Percentiles rank a stretch among this genome's conserved stretches.
These are phyloP conservation scores for Zelopaecilomyces penicillatus DNA, from an alignment of 2,329 filamentous ascomycete genomes.

Conservation along the genomic window DNA sequence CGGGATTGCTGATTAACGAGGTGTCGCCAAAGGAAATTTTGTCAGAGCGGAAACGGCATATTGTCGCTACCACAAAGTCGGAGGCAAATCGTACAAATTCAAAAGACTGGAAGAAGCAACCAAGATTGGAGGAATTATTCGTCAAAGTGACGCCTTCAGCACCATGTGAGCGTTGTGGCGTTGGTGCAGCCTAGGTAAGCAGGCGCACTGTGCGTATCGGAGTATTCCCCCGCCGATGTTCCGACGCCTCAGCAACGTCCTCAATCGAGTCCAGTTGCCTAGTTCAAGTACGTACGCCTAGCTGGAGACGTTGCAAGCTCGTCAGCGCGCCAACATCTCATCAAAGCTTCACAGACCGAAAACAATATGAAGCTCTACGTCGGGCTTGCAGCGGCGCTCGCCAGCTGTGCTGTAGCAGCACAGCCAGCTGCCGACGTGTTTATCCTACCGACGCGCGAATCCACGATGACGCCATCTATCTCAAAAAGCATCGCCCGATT, in stretches of 20 bases:
- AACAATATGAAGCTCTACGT: slow-evolving; percentile 35
- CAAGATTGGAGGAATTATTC: no score
- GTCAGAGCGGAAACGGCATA: no score
- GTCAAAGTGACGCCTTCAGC: no score
- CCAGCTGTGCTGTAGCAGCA: slow-evolving; percentile 30
- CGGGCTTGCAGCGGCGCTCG: slow-evolving; percentile 31
- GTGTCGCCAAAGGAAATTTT: background rate
- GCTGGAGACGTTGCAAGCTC: slow-evolving; percentile 23
- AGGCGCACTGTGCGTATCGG: slow-evolving; percentile 16
- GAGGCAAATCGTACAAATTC: no score
- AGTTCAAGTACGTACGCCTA: slow-evolving; percentile 5
- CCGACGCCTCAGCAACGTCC: slow-evolving; percentile 18
- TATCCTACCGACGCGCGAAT: slow-evolving; percentile 33
- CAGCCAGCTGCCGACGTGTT: slow-evolving; percentile 43
- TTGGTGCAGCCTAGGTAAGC: no score
- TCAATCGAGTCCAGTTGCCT: background rate
- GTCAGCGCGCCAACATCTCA: slow-evolving; percentile 17
- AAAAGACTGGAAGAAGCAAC: no score
- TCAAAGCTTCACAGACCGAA: slow-evolving; percentile 24
- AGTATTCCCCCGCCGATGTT: slow-evolving; percentile 19
- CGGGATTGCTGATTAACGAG: slow-evolving; percentile 5
- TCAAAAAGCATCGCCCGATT: slow-evolving; percentile 48
- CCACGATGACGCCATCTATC: slow-evolving; percentile 30
- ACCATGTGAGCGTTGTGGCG: no score
- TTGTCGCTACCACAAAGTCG: no score